Evolutionary conservation across 2,329 filamentous ascomycete species (phyloP), one percentile per base, ranked within the genome.

Genomic region (Colletotrichum tabaci): DNA sequence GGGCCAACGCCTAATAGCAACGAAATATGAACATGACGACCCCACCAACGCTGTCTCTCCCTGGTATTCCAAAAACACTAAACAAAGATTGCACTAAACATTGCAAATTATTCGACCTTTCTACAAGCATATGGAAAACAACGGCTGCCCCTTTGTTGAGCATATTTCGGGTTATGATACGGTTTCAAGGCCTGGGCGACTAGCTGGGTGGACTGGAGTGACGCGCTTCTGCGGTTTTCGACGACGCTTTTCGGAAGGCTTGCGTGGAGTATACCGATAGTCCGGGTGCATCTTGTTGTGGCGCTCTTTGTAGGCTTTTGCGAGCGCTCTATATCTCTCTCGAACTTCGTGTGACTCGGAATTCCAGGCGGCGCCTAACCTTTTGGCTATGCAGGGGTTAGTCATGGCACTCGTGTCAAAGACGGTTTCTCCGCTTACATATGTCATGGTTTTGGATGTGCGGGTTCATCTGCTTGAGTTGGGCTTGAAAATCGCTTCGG

Each of bases 251-350:
- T 79, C 77, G 13, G 68, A 73, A 40, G 79, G 74, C 66, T 78
- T 80, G 7, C 82, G 82, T 61, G 82, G 81, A 9, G 75, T 72
- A 73, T 85, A 85, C 66, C 81, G 80, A 74, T 85, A 85, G 60
- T 80, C 74, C 0, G 83, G 83, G 61, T 83, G 74, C 38, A 3
- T 77, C 57, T 73, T 62, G 61, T 76, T 77, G 67, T 80, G 80
- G 40, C 68, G 68, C 35, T 71, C 68, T 35, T 75, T 66, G 35
- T 74, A 74, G 12, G 77, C 75, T 69, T 79, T 78, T 16, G 76
- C 73, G 12, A 68, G 68, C 18, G 66, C 53, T 38, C 57, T 68
- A 9, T 71, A 71, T 40, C 55, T 68, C 52, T 71, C 56, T n/a
- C 64, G 65, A 23, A 77, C 76, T 4, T 75, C 72, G 3, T 72